Evolutionary conservation across 805 yeast genomes (phyloP), one percentile per base, ranked within the genome.

Genomic region (Nakazawaea peltata): DNA sequence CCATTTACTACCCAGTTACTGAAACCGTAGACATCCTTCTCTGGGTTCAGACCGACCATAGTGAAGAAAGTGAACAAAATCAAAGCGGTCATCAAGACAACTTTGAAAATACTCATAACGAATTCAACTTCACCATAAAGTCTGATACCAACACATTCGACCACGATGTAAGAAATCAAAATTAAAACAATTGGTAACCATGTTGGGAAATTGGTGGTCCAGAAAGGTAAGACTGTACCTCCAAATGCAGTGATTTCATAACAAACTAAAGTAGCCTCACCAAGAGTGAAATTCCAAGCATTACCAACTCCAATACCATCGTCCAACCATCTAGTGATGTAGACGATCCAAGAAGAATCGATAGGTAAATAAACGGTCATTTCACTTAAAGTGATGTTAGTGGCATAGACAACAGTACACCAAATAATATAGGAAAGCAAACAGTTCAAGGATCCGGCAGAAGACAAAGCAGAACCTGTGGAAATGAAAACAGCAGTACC

Each of bases 41-140:
- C 50, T 0, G 92, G 92, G 50, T 82, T 82, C 10, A 88, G 92
- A 18, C 94, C 92, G 16, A 77, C 72, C 92, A 82, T 83, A 4
- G 84, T 76, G 38, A 82, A 52, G 36, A 63, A 54, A 8, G 60
- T 54, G 45, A 60, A 61, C 13, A 53, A 42, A 48, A 63, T 51
- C 41, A 63, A 56, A 4, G 66, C 67, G 30, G 61, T 51, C 39
- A 60, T 59, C 32, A 59, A 48, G 2, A 61, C 39, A 18, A 63
- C 57, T 41, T 63, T 63, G 24, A 59, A 57, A 36, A 62, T 44
- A 21, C 64, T 54, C 28, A 61, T 47, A 59, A 61, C 59, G 32
- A 63, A 63, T 41, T 63, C 68, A 28, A 53, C 46, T 40, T 63
- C 69, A 23, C 69, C 94, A 45, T 79, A 82, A 29, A 67, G 65